phyloP scores from a whole-genome alignment of 2,329 filamentous ascomycete species.

The Trichoderma lentiforme region DNA sequence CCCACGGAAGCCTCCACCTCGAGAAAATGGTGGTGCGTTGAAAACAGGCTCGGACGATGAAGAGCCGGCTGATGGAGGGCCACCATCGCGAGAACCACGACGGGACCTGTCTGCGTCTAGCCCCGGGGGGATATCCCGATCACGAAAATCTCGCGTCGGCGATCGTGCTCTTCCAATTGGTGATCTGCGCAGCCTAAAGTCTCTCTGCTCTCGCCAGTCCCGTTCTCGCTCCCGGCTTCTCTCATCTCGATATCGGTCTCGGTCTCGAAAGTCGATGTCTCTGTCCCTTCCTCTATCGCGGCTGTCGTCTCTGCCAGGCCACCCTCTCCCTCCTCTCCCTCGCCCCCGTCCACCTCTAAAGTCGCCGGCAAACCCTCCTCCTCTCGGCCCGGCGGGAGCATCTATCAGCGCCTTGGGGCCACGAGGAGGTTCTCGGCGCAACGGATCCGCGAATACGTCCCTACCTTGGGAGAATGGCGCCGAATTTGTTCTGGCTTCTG shows the following conservation, averaged over 20 bases:
- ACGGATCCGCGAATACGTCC: slow-evolving; percentile 54
- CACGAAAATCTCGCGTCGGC: slow-evolving; percentile 62
- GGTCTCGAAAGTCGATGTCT: slow-evolving; percentile 57
- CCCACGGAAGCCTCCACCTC: slow-evolving; percentile 56
- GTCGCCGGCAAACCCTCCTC: slow-evolving; percentile 63
- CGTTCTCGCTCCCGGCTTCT: slow-evolving; percentile 55
- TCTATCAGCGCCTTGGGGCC: slow-evolving; percentile 79
- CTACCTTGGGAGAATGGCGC: slow-evolving; percentile 59
- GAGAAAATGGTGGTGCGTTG: slow-evolving; percentile 48
- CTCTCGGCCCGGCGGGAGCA: slow-evolving; percentile 63
- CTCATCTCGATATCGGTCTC: slow-evolving; percentile 59
- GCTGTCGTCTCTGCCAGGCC: slow-evolving; percentile 58
- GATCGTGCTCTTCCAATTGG: slow-evolving; percentile 60
- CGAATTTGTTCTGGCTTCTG: slow-evolving; percentile 54
- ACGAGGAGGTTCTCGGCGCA: slow-evolving; percentile 68
- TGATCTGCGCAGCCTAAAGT: slow-evolving; percentile 51
- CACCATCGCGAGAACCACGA: slow-evolving; percentile 65
- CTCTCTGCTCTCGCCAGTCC: slow-evolving; percentile 41
- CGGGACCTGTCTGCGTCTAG: slow-evolving; percentile 65
- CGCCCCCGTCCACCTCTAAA: slow-evolving; percentile 52
- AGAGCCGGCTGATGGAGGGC: slow-evolving; percentile 68
- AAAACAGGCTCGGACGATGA: slow-evolving; percentile 66
- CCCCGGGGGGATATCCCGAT: slow-evolving; percentile 56
- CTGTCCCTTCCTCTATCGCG: slow-evolving; percentile 58
- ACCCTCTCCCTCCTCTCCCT: slow-evolving; percentile 57